Percentiles rank a stretch among this genome's conserved stretches.
Conservation (phyloP, 2,329 filamentous ascomycete species). For the Coniochaeta prunicola region DNA sequence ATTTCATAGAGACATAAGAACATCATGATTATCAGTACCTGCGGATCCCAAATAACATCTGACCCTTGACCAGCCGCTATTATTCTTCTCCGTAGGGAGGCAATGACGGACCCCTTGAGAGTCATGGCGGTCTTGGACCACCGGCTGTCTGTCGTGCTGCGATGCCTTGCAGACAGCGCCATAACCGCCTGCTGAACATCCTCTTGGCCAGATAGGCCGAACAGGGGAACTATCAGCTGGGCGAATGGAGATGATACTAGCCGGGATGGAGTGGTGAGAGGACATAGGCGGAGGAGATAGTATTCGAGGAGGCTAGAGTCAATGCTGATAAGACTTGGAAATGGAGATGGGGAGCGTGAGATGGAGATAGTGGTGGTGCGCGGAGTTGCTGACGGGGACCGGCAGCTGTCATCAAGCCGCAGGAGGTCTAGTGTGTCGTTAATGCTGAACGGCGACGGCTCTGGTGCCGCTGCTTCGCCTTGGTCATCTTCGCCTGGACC, state of each 20-base stretch:
- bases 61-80: conserved; percentile 13
- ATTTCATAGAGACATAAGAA: conserved; percentile 38
- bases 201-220: conserved; percentile 4
- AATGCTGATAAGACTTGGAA: background rate
- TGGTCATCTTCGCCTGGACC: background rate
- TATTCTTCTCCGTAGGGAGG: conserved; percentile 25
- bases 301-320: conserved; percentile 7
- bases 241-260: conserved; percentile 8
- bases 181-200: conserved; percentile 8
- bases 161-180: conserved; percentile 9
- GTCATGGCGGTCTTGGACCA: conserved; percentile 9
- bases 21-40: conserved; percentile 34
- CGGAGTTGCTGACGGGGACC: background rate
- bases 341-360: background rate
- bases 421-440: background rate
- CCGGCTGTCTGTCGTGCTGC: conserved; percentile 4
- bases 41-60: conserved; percentile 12
- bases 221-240: conserved; percentile 8
- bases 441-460: background rate
- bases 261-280: conserved; percentile 8
- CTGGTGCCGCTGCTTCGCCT: background rate
- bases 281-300: conserved; percentile 8
- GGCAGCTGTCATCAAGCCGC: background rate
- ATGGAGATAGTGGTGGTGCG: background rate
- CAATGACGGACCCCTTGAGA: conserved; percentile 27